Base-by-base conservation (phyloP, 805 yeast genomes). In the Saccharomyces paradoxus region DNA sequence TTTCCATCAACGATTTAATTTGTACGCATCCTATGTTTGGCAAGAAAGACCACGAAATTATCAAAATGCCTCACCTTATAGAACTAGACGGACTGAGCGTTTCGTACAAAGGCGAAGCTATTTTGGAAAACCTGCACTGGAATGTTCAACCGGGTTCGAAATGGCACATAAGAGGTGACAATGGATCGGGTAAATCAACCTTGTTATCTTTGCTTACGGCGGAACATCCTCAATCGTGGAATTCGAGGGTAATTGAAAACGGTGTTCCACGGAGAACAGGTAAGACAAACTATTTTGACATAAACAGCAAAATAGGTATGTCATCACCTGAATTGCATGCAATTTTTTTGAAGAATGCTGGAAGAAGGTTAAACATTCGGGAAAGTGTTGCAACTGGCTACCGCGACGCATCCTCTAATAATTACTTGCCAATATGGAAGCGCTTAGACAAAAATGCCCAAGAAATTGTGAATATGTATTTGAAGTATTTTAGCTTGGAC, bases 151-250 rank as follows among this genome's bases (percentile, higher is more conserved):
- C 74, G 47, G 95, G 96, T 3, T 87, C 89, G 41, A 84, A 81
- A 63, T 89, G 97, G 96, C 95, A 94, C 65, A 77, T 92, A 30
- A 74, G 86, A 54, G 99, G 99, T 2, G 81, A 82, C 55, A 92
- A 94, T 60, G 99, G 99, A 0, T 79, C 95, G 0, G 99, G 99
- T 0, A 92, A 92, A 68, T 87, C 97, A 1, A 94, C 99, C 0
- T 71, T 92, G 26, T 70, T 94, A 14, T 82, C 97, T 1, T 68
- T 94, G 49, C 76, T 92, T 29, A 90, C 96, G 0, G 90, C 96
- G 3, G 99, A 92, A 63, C 99, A 92, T 67, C 99, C 99, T 1
- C 97, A 92, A 70, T 84, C 97, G 1, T 92, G 98, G 98, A 84
- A 82, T 60, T 77, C 81, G 4, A 81, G 78, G 24, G 77, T 94